A percentile compares a stretch with the other conserved stretches of the same genome.
Conservation (phyloP, 768 basidiomycete genomes). For the Bullera alba region DNA sequence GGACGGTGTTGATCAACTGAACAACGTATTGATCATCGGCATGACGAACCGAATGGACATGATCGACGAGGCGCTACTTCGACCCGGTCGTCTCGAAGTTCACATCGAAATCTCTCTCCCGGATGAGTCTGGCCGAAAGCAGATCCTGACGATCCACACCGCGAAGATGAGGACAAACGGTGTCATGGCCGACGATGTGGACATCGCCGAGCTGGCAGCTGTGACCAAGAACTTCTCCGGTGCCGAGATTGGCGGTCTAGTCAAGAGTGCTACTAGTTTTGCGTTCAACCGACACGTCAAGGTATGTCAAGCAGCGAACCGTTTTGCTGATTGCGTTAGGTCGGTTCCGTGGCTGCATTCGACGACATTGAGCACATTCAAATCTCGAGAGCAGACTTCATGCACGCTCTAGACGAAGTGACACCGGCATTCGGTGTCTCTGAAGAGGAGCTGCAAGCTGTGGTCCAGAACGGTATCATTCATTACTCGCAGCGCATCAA, state of each 20-base stretch:
- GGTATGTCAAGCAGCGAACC: conserved; percentile 43
- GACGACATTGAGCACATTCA: conserved; percentile 90
- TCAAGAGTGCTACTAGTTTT: conserved; percentile 97
- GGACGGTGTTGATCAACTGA: conserved; percentile 98
- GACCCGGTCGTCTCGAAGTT: conserved; percentile 96
- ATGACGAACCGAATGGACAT: conserved; percentile 98
- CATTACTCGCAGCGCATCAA: conserved; percentile 69
- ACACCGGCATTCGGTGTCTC: conserved; percentile 96
- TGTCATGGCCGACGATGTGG: conserved; percentile 82
- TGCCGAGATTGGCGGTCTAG: conserved; percentile 88
- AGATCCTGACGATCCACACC: conserved; percentile 94
- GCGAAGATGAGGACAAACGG: conserved; percentile 84
- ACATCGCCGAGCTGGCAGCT: conserved; percentile 70
- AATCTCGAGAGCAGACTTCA: conserved; percentile 78
- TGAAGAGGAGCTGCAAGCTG: conserved; percentile 86
- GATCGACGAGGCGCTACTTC: conserved; percentile 96
- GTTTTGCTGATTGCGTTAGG: conserved; percentile 45
- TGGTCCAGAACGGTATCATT: conserved; percentile 91
- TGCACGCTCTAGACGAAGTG: conserved; percentile 85
- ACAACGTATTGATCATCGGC: conserved; percentile 98
- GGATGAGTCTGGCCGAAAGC: conserved; percentile 81
- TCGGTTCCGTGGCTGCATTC: conserved; percentile 94
- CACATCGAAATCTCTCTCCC: conserved; percentile 99
- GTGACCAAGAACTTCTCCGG: conserved; percentile 96
- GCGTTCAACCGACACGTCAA: conserved; percentile 97